A percentile compares a stretch with the other conserved stretches of the same genome.
Conservation (phyloP, 371 early-diverging fungal species). For the Mortierella sp. region DNA sequence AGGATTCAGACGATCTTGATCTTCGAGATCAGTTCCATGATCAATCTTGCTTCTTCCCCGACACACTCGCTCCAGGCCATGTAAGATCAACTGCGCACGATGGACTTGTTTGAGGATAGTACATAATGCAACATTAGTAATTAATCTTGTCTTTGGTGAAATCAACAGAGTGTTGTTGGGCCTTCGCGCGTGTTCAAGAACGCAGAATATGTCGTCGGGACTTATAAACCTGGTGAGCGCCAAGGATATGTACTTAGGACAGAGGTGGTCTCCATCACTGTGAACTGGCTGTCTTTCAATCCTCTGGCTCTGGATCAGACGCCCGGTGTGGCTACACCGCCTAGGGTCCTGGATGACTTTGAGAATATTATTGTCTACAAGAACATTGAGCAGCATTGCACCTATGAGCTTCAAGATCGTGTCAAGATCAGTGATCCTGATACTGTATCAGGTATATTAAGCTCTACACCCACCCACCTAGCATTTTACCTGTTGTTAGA, state of each 20-base stretch:
- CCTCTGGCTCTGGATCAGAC: slow-evolving; percentile 50
- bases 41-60: slow-evolving; percentile 54
- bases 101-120: no score
- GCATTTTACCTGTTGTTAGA: no score
- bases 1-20: slow-evolving; percentile 49
- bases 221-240: slow-evolving; percentile 20
- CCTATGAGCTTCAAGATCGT: slow-evolving; percentile 46
- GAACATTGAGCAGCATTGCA: slow-evolving; percentile 50
- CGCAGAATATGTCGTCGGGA: slow-evolving; percentile 28
- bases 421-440: slow-evolving; percentile 36
- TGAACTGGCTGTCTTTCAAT: slow-evolving; percentile 52
- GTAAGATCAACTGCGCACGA: slow-evolving; percentile 15
- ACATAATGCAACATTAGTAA: no score
- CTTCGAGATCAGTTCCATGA: slow-evolving; percentile 52
- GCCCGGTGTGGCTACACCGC: slow-evolving; percentile 47
- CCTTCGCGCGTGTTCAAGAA: slow-evolving; percentile 44
- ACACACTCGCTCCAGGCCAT: slow-evolving; percentile 36
- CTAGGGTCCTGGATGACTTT: slow-evolving; percentile 43
- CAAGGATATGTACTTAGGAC: slow-evolving; percentile 40
- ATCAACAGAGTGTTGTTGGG: slow-evolving; percentile 30
- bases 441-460: slow-evolving; percentile 21
- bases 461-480: no score
- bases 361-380: slow-evolving; percentile 52
- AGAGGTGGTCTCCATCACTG: slow-evolving; percentile 37
- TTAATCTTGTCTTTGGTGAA: not conserved